Base-by-base conservation (phyloP, 345 rosid genomes). In the Acer campestre region DNA sequence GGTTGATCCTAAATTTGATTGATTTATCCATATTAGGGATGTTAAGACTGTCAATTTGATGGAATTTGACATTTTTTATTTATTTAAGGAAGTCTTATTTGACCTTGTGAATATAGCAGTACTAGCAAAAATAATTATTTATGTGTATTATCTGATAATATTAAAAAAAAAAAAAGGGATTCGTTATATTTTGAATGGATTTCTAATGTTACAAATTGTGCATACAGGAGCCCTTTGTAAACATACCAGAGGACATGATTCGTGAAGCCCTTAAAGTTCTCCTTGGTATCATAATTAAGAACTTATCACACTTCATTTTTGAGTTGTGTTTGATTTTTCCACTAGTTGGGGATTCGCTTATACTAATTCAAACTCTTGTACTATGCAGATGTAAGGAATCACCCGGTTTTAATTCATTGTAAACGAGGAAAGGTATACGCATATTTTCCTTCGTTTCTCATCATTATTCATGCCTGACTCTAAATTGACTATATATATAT, bases 181-280 rank as follows among this genome's bases (percentile, higher is more conserved):
- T 23, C 46, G 2, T 42, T 42, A 42, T 42, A 23, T 29, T 61
- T 12, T 66, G 56, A 71, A 70, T 40, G 51, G 35, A 27, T 38
- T 58, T 75, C 27, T 18, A 11, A 3, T 68, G 67, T 31, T 63
- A 58, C 64, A 46, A 35, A 73, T 14, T 75, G 40, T 79, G 49
- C 55, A 62, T 88, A 42, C 93, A 95, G 99, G 99, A 91, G 81
- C 89, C 95, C 71, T 87, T 86, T 80, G 97, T 90, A 59, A 88
- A 92, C 86, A 93, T 93, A 12, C 90, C 94, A 0, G 92, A 92
- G 79, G 90, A 92, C 27, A 84, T 88, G 61, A 90, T 95, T 78
- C 92, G 96, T 48, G 95, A 92, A 83, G 99, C 99, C 49, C 89
- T 95, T n/a, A 86, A 90, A 84, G 92, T 93, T 73, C 83, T 95